Evolutionary conservation across 225 moss, liverwort and hornwort genomes (phyloP).

Genomic region (Climacium dendroides): DNA sequence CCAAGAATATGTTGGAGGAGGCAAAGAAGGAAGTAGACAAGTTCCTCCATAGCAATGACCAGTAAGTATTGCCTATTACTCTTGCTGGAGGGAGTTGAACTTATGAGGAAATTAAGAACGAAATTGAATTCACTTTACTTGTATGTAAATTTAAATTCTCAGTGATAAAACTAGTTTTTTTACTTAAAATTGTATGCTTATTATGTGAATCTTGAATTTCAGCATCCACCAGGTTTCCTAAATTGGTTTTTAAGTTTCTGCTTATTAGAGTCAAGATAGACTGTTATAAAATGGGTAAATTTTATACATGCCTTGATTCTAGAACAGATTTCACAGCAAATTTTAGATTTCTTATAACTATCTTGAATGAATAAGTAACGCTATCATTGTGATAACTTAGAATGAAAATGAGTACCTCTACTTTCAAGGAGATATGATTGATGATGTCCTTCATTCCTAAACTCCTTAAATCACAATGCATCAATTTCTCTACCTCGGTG

Average conservation of each 20-base stretch:
- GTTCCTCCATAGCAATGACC: background rate
- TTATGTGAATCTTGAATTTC: background rate
- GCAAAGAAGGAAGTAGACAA: background rate
- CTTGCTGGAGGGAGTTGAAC: background rate
- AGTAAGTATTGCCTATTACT: background rate
- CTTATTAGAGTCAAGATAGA: no score
- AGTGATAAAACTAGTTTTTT: no score
- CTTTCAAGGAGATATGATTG: background rate
- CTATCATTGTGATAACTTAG: background rate
- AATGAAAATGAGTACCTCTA: background rate
- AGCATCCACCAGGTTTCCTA: background rate
- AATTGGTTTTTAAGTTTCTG: background rate
- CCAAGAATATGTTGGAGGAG: slow-evolving; percentile 10
- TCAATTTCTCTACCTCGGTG: background rate
- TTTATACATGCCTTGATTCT: background rate
- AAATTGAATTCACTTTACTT: background rate
- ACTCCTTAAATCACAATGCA: background rate
- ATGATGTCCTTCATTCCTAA: background rate
- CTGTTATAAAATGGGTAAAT: background rate
- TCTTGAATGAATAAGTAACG: background rate
- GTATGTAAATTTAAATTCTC: background rate
- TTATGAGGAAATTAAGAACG: background rate
- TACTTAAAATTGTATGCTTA: background rate
- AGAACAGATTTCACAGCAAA: background rate
- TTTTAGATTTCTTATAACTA: no score